phyloP scores from a whole-genome alignment of 1,284 basidiomycete species.

The Tylopilus orsonianus region DNA sequence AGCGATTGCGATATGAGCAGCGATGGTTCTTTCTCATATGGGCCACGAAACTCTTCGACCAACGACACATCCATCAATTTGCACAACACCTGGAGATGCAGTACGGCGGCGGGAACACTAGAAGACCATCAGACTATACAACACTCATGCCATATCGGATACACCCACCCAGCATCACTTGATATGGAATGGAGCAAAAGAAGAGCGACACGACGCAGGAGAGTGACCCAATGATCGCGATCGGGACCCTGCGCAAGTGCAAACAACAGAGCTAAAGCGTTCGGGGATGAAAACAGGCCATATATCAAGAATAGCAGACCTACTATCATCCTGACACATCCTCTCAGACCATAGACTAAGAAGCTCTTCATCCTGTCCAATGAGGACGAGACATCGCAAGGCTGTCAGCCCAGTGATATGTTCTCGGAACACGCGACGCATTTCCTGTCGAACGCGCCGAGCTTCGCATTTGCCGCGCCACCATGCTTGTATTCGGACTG shows the following conservation, averaged over 20 bases:
- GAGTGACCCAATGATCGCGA: conserved; percentile 52
- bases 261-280: conserved; percentile 42
- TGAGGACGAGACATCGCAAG: conserved; percentile 59
- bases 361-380: conserved; percentile 54
- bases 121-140: conserved; percentile 21
- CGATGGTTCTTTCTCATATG: conserved; percentile 14
- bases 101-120: conserved; percentile 23
- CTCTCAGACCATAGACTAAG: conserved; percentile 51
- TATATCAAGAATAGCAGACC: conserved; percentile 16
- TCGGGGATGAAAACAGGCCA: conserved; percentile 7
- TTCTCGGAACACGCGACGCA: conserved; percentile 36
- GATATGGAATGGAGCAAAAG: conserved; percentile 55
- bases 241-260: conserved; percentile 39
- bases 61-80: conserved; percentile 25
- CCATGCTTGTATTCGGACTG: conserved; percentile 64
- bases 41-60: conserved; percentile 7
- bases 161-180: conserved; percentile 45
- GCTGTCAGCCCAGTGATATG: conserved; percentile 54
- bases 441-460: conserved; percentile 38
- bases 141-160: not conserved
- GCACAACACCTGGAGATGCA: conserved; percentile 30
- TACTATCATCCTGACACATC: conserved; percentile 41
- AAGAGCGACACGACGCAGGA: conserved; percentile 50
- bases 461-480: conserved; percentile 55
- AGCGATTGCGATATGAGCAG: conserved; percentile 19